Percentiles rank a stretch among this genome's conserved stretches.
These are phyloP conservation scores for Ceratobasidium sp. DNA, from an alignment of 1,284 basidiomycete species.

Conservation along the genomic window DNA sequence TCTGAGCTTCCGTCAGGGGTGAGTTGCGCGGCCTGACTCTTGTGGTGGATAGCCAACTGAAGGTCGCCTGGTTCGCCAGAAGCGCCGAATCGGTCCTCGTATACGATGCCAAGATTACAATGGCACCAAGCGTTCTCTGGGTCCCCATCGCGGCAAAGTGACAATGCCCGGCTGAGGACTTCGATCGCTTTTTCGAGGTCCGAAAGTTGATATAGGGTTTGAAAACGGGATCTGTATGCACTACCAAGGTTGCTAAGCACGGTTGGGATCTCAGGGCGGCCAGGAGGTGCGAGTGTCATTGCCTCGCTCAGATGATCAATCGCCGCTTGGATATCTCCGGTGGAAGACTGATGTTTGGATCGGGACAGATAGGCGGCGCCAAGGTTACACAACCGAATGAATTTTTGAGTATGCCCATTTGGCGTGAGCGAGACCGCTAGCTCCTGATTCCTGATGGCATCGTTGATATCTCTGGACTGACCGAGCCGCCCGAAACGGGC, in stretches of 20 bases:
- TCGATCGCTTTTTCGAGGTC: conserved; percentile 17
- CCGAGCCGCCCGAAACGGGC: not conserved
- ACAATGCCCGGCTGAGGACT: not conserved
- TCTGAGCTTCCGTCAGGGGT: not conserved
- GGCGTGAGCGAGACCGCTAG: conserved; percentile 14
- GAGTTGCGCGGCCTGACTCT: not conserved
- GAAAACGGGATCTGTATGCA: not conserved
- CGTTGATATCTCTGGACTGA: not conserved
- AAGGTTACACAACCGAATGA: conserved; percentile 10
- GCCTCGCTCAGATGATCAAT: conserved; percentile 4
- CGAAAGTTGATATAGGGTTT: not conserved
- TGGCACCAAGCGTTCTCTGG: not conserved
- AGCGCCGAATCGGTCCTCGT: not conserved
- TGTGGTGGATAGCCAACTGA: not conserved
- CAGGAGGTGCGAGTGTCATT: not conserved
- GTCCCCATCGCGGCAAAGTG: not conserved
- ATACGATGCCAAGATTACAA: not conserved
- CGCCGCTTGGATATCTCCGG: conserved; percentile 7
- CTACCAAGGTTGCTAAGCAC: conserved; percentile 1
- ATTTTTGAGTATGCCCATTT: not conserved
- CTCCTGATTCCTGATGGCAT: not conserved
- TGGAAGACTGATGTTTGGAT: not conserved
- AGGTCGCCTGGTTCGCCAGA: not conserved
- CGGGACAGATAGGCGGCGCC: not conserved
- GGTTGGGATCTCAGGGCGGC: not conserved